These are phyloP conservation scores for Stromatinia cepivora DNA, from an alignment of 2,329 filamentous ascomycete genomes.

Conservation along the genomic window DNA sequence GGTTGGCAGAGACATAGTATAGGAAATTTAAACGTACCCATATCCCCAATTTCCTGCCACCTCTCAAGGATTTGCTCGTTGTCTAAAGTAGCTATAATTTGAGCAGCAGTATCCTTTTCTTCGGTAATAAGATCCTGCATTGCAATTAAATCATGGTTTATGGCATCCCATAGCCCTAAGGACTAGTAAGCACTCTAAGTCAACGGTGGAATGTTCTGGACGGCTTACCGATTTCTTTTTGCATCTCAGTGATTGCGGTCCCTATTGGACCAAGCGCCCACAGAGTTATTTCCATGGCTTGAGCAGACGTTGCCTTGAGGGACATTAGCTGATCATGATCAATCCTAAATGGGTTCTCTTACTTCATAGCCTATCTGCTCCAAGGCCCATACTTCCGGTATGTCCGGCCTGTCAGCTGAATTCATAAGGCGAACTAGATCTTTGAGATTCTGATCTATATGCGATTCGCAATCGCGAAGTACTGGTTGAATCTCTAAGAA, in stretches of 20 bases:
- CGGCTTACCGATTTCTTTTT: neutral
- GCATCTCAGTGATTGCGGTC: slow-evolving; percentile 1
- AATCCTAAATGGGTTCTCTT: neutral
- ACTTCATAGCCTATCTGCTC: too few relatives aligned
- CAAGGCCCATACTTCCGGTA: too few relatives aligned
- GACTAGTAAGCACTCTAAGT: neutral
- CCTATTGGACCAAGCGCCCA: neutral
- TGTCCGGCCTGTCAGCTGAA: too few relatives aligned
- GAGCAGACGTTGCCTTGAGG: neutral
- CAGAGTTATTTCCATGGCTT: neutral
- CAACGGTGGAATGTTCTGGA: neutral
- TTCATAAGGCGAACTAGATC: neutral
- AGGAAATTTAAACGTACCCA: neutral
- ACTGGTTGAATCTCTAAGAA: neutral
- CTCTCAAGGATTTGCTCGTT: slow-evolving; percentile 1
- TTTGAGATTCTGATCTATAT: neutral
- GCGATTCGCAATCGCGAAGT: neutral
- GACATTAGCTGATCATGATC: neutral
- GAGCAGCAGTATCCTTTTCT: neutral
- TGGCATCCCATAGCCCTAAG: neutral
- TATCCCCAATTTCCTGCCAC: neutral
- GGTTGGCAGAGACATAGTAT: too few relatives aligned
- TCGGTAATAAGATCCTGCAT: neutral
- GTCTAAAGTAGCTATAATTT: slow-evolving; percentile 2
- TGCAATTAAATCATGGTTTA: neutral